A percentile compares a stretch with the other conserved stretches of the same genome.
Conservation (phyloP, 2,329 filamentous ascomycete species). For the Tolypocladium ophioglossoides region DNA sequence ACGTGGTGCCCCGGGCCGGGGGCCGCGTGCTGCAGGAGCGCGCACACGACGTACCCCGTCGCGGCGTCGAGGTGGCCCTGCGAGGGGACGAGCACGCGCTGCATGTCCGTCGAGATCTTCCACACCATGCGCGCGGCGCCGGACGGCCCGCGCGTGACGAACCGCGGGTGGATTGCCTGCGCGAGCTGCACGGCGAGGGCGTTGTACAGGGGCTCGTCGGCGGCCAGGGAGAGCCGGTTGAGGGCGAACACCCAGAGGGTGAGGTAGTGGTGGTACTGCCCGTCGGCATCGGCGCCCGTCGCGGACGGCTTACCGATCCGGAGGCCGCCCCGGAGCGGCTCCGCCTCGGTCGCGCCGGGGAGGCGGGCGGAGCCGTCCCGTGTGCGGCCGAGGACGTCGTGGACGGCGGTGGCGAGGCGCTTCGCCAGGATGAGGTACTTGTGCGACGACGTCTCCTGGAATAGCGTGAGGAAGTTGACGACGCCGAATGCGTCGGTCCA, state of each 20-base stretch:
- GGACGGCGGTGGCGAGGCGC: conserved; percentile 38
- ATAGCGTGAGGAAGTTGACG: conserved; percentile 46
- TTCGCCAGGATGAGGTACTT: conserved; percentile 38
- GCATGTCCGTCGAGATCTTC: conserved; percentile 43
- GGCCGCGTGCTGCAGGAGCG: conserved; percentile 34
- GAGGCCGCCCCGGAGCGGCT: conserved; percentile 43
- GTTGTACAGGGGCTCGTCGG: conserved; percentile 35
- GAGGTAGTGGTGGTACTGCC: conserved; percentile 52
- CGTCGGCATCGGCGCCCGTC: conserved; percentile 39
- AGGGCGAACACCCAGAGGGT: conserved; percentile 54
- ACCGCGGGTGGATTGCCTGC: conserved; percentile 39
- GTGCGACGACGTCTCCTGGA: conserved; percentile 22
- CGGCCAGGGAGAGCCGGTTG: conserved; percentile 39
- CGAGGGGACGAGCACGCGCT: conserved; percentile 31
- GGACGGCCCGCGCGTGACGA: conserved; percentile 24
- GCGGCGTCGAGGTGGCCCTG: conserved; percentile 47
- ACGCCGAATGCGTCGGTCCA: conserved; percentile 53
- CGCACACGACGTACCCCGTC: conserved; percentile 40
- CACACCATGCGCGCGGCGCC: conserved; percentile 33
- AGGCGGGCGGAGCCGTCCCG: conserved; percentile 36
- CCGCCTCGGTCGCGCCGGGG: conserved; percentile 37
- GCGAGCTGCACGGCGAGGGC: conserved; percentile 40
- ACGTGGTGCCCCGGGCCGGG: conserved; percentile 18
- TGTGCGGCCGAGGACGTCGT: conserved; percentile 39
- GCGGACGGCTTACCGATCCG: conserved; percentile 45